Base-by-base conservation (phyloP, 352 stramenopile genomes). In the Globisporangium perplexum region DNA sequence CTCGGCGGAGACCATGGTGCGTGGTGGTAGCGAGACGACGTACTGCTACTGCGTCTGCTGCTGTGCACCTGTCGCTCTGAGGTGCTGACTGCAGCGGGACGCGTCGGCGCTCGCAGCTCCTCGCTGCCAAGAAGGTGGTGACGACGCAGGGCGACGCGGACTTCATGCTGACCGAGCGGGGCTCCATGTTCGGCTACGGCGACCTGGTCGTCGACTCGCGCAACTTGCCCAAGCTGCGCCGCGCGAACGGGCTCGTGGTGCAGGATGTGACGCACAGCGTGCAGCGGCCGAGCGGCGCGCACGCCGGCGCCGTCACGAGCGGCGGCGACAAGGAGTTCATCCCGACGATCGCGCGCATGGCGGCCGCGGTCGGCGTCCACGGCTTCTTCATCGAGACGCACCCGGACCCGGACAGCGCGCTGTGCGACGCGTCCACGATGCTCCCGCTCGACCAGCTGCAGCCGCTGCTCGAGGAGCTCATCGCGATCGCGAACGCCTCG, bases 371-470 rank as follows among this genome's bases (percentile, higher is more conserved):
- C 11, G 85, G 86, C 30, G 85, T 93, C n/a, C 73, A 95, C 50
- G 86, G 85, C 3, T 88, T 96, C 54, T 96, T 96, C 69, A 76
- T 96, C 48, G 85, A 95, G 65, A 94, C 84, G n/a, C 80, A 94
- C 45, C 82, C 84, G n/a, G 61, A 88, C 28, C 82, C 80, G 17
- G 63, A 61, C 4, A 57, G 60, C 1, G 84, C 81, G 11, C 66
- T 88, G 7, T 90, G 80, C 45, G 84, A 94, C 33, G 70, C 66
- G 10, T 66, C 80, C 22, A 93, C 77, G 33, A 91, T 90, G 82
- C 57, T 90, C 24, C 80, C 77, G 22, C 72, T 94, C 12, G 62
- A 83, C 20, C 66, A 89, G 41, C 68, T 94, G 1, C 60, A 86
- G 36, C 66, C 67, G 49, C 68, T 94, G 50, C 45, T 93, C 2